These are phyloP conservation scores for Isabelozyma rhagii DNA, from an alignment of 805 yeast species.

Conservation along the genomic window DNA sequence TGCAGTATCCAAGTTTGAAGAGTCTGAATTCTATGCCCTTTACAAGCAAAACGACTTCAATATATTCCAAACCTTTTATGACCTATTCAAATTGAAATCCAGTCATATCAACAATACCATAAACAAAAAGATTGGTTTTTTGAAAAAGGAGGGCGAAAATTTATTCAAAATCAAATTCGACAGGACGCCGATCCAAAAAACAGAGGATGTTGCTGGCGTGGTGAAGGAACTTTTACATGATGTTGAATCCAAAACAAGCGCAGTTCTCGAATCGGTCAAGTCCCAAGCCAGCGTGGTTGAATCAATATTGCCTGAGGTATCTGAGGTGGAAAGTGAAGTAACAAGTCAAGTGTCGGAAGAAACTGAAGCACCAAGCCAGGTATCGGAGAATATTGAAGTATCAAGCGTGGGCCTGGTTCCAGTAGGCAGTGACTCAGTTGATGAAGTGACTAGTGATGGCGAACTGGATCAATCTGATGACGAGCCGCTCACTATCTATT, in stretches of 20 bases:
- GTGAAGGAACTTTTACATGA: constrained; percentile 22
- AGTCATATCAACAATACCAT: background rate
- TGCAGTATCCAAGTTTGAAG: background rate
- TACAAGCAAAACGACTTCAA: background rate
- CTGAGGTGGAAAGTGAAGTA: background rate
- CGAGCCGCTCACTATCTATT: constrained; percentile 15
- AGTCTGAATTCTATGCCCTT: background rate
- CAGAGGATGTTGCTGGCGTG: constrained; percentile 12
- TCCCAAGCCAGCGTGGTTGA: background rate
- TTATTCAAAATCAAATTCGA: constrained; percentile 16
- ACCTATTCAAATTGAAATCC: background rate
- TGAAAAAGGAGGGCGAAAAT: constrained; percentile 23
- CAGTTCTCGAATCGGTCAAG: background rate
- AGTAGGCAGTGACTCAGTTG: background rate
- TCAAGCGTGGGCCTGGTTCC: background rate
- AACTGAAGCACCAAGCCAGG: background rate
- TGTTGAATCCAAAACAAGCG: constrained; percentile 2
- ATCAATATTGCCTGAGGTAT: background rate
- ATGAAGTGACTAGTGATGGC: constrained; percentile 2
- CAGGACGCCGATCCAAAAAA: background rate
- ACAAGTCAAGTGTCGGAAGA: background rate
- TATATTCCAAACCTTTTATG: background rate
- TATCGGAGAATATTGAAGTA: background rate
- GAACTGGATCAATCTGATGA: constrained; percentile 9
- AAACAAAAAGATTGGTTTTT: background rate